Percentiles rank a stretch among this genome's conserved stretches.
Conservation (phyloP, 352 stramenopile genomes). For the Peronospora destructor region DNA sequence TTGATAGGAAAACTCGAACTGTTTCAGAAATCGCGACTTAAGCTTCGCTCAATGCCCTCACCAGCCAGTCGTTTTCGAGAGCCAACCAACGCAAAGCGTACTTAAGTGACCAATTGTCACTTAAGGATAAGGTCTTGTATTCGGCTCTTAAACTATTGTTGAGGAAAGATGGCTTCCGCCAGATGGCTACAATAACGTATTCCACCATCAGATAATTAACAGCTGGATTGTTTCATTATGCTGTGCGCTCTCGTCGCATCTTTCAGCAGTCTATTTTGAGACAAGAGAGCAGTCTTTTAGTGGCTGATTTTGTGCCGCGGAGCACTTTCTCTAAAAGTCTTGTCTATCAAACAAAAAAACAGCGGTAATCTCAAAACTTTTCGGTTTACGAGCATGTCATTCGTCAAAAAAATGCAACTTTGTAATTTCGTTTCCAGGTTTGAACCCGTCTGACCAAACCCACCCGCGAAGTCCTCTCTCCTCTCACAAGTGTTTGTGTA, state of each 20-base stretch:
- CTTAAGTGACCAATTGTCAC: not conserved
- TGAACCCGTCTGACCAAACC: constrained; percentile 5
- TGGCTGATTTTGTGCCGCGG: not conserved
- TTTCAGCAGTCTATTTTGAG: too few relatives aligned
- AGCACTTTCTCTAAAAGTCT: constrained; percentile 7
- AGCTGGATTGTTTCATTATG: too few relatives aligned
- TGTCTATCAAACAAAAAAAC: constrained; percentile 5
- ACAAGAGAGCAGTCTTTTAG: not conserved
- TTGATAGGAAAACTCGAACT: constrained; percentile 19
- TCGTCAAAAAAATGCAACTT: not conserved
- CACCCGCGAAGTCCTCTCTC: constrained; percentile 15
- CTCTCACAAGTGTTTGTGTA: constrained; percentile 17
- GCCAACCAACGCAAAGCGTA: constrained; percentile 10
- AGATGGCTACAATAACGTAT: too few relatives aligned
- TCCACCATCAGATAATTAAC: too few relatives aligned
- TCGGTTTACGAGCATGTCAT: too few relatives aligned
- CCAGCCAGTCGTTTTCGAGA: constrained; percentile 24
- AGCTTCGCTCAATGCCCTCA: not conserved
- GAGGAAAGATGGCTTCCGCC: too few relatives aligned
- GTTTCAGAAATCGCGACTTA: not conserved
- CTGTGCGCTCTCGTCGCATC: too few relatives aligned
- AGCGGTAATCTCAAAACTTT: too few relatives aligned
- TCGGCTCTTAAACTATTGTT: not conserved
- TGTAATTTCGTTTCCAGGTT: too few relatives aligned
- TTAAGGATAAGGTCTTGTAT: not conserved